Percentiles rank a stretch among this genome's conserved stretches.
These are phyloP conservation scores for Cyphellophora attinorum DNA, from an alignment of 2,329 filamentous ascomycete species.

Conservation along the genomic window DNA sequence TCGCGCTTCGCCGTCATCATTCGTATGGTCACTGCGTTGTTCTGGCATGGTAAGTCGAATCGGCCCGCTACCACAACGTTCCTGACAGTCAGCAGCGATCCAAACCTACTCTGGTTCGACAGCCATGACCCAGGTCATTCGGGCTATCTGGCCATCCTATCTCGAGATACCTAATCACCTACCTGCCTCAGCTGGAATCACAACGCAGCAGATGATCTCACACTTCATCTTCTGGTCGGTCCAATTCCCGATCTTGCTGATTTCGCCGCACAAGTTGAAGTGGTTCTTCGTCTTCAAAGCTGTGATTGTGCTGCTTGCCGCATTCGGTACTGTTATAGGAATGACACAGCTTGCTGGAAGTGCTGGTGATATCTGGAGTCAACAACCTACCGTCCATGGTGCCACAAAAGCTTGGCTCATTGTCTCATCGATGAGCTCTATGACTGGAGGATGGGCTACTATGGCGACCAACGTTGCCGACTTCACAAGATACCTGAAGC, in stretches of 20 bases:
- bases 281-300: slow-evolving; percentile 45
- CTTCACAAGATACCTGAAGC: slow-evolving; percentile 33
- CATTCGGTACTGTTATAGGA: slow-evolving; percentile 22
- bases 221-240: slow-evolving; percentile 51
- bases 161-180: slow-evolving; percentile 43
- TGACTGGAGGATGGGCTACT: slow-evolving; percentile 25
- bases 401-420: slow-evolving; percentile 40
- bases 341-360: slow-evolving; percentile 37
- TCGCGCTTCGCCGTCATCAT: slow-evolving; percentile 47
- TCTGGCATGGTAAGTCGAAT: slow-evolving; percentile 34
- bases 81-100: slow-evolving; percentile 16
- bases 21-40: slow-evolving; percentile 44
- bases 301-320: slow-evolving; percentile 24
- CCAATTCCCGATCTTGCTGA: slow-evolving; percentile 46
- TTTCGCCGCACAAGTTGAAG: slow-evolving; percentile 45
- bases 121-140: slow-evolving; percentile 23
- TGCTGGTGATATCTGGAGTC: slow-evolving; percentile 38
- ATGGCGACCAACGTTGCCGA: slow-evolving; percentile 45
- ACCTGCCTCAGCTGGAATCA: slow-evolving; percentile 42
- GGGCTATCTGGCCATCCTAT: slow-evolving; percentile 36
- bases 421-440: slow-evolving; percentile 15
- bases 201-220: slow-evolving; percentile 45
- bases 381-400: slow-evolving; percentile 37
- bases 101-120: slow-evolving; percentile 24
- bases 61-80: not conserved